phyloP scores from a whole-genome alignment of 208 protist genomes.

The Wallacemonas sp. region DNA sequence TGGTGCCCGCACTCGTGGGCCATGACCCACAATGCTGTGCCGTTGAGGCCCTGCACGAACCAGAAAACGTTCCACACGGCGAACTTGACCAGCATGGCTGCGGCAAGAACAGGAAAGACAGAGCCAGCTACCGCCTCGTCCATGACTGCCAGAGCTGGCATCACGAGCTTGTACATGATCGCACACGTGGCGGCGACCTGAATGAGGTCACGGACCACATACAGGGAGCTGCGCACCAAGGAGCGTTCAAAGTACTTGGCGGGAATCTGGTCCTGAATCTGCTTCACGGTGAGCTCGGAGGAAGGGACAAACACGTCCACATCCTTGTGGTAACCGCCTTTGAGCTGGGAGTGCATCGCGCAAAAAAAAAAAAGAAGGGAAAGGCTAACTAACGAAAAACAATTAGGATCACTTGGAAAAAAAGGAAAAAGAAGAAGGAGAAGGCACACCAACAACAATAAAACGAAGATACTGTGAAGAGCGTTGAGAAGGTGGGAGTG shows the following conservation, averaged over 20 bases:
- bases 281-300: slow-evolving; percentile 53
- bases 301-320: slow-evolving; percentile 66
- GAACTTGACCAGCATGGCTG: slow-evolving; percentile 26
- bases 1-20: slow-evolving; percentile 96
- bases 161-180: slow-evolving; percentile 50
- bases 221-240: slow-evolving; percentile 33
- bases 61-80: slow-evolving; percentile 66
- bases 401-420: neutral
- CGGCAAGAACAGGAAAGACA: slow-evolving; percentile 11
- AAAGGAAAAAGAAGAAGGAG: neutral
- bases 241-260: slow-evolving; percentile 73
- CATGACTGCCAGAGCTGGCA: slow-evolving; percentile 31
- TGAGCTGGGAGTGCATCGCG: slow-evolving; percentile 53
- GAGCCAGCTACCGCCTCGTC: slow-evolving; percentile 16
- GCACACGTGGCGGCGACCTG: slow-evolving; percentile 49
- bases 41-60: slow-evolving; percentile 84
- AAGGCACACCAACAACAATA: neutral
- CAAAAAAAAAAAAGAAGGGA: slow-evolving; percentile 3
- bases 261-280: slow-evolving; percentile 79
- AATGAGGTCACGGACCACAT: slow-evolving; percentile 59
- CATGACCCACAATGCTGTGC: slow-evolving; percentile 92
- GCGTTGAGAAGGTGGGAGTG: too few relatives aligned
- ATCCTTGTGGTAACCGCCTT: slow-evolving; percentile 55
- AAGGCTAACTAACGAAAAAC: slow-evolving; percentile 9
- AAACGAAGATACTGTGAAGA: too few relatives aligned